A percentile compares a stretch with the other conserved stretches of the same genome.
Conservation (phyloP, 805 yeast species). For the Wickerhamiella sorbophila region DNA sequence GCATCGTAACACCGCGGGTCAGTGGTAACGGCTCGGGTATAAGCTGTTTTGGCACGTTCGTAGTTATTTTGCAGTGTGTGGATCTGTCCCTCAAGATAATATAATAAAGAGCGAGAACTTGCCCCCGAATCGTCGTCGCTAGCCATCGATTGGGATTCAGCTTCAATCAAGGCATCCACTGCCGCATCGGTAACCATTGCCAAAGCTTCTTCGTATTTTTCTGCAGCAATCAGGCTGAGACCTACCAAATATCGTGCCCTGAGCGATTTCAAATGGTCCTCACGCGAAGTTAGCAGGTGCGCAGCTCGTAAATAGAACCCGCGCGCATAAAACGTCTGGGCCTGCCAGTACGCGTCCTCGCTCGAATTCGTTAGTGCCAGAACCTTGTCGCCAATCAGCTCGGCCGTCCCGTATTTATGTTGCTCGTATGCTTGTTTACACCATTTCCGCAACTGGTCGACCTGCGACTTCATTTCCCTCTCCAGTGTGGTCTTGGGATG, state of each 20-base stretch:
- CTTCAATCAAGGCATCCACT: not conserved
- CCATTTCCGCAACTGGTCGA: conserved; percentile 80
- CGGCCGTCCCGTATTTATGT: conserved; percentile 82
- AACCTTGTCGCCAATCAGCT: conserved; percentile 82
- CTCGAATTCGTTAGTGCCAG: conserved; percentile 70
- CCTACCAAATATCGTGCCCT: conserved; percentile 75
- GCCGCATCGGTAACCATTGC: conserved; percentile 72
- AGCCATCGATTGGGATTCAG: not conserved
- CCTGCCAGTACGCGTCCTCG: conserved; percentile 92
- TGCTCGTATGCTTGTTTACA: conserved; percentile 86
- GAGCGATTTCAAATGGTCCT: conserved; percentile 38
- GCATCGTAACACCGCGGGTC: conserved; percentile 93
- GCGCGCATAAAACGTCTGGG: conserved; percentile 68
- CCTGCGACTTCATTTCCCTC: conserved; percentile 41
- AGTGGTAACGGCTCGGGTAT: conserved; percentile 68
- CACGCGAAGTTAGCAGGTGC: conserved; percentile 44
- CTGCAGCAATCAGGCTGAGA: conserved; percentile 35
- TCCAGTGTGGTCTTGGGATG: not conserved
- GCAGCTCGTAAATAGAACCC: conserved; percentile 72
- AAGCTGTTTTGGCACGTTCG: conserved; percentile 74
- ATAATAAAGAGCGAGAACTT: conserved; percentile 73
- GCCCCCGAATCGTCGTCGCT: conserved; percentile 59
- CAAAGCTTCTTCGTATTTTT: conserved; percentile 71
- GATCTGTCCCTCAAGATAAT: conserved; percentile 70
- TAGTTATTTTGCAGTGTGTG: conserved; percentile 72